Base-by-base conservation (phyloP, 2,329 filamentous ascomycete genomes). In the Exophiala xenobiotica region DNA sequence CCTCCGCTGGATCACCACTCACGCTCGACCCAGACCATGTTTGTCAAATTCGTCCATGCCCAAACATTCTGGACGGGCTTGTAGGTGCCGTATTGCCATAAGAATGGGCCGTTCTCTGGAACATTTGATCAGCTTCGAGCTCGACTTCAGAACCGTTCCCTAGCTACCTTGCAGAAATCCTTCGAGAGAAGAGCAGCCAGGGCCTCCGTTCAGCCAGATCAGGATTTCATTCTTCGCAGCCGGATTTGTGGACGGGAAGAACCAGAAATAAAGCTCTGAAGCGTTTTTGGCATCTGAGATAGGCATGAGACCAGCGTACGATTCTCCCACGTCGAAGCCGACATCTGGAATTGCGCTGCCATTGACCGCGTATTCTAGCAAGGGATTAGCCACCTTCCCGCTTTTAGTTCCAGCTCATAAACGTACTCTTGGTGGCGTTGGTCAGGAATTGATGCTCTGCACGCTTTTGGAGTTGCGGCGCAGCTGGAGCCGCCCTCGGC, bases 181-280 rank as follows among this genome's bases (percentile, higher is more conserved):
- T 53, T 67, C 63, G 24, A 96, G 90, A 20, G 92, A 97, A 70
- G 90, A 96, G 71, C 93, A 99, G 20, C 95, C 93, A 1, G 93
- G 93, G 0, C 93, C 95, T 46, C 93, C 95, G 67, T 99, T 99
- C 51, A 99, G 74, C 61, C 61, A 63, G 11, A 58, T 54, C 43
- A 61, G n/a, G 46, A 69, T 67, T 59, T 74, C 71, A 37, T 77
- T 73, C 3, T 67, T 68, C 8, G 72, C 71, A 8, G 67, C 66
- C 2, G 70, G 69, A 38, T 75, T 71, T 5, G 66, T 67, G 1
- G 74, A 73, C 26, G 76, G 75, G 51, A 76, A 76, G 57, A 76
- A 74, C 73, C 73, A 72, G 60, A 78, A 79, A 60, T 72, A 79
- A 1, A 79, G 65, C 46, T 64, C 63, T 12, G 70, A 68, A 0